Base-by-base conservation (phyloP, 148 eudicot species). In the Oxyria digyna region DNA sequence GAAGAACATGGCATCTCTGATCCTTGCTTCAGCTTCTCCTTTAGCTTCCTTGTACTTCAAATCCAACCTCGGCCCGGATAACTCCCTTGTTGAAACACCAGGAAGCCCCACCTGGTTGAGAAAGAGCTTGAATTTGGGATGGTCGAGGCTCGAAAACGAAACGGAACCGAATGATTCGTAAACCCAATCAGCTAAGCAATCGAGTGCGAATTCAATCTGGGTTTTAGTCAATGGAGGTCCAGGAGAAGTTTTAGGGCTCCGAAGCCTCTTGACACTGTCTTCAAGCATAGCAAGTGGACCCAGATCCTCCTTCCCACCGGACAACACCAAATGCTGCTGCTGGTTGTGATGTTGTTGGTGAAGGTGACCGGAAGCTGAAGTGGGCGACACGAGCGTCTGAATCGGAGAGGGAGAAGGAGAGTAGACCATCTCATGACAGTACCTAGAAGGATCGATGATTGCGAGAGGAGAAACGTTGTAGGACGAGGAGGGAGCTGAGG, bases 141-240 rank as follows among this genome's bases (percentile, higher is more conserved):
- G 96, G 63, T 91, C 91, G 4, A 94, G 73, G 67, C 86, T 77
- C 0, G 98, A 88, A 73, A 94, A 75, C 0, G 99, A 82, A 42
- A 94, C 79, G 1, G 91, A 83, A 71, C 99, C 97, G 74, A 90
- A 85, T 21, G 86, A 88, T 45, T 94, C 96, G 42, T 83, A 90
- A 15, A 87, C 87, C 99, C 99, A 94, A 74, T 88, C 96, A 29
- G 96, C 80, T 24, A 94, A 82, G 73, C 29, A 82, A 73, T 80
- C 82, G 18, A 90, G 74, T 0, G 96, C 87, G 62, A 85, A 70
- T 62, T 88, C 93, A 27, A 85, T 76, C 63, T 86, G 96, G 15
- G 77, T 54, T 74, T 87, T 94, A 70, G 76, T 90, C 26, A 94
- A 42, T 17, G 80, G 74, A 42, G 84, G 89, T 3, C 89, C 81